phyloP scores from a whole-genome alignment of 1,139 yeast species.

The Yamadazyma triangularis region DNA sequence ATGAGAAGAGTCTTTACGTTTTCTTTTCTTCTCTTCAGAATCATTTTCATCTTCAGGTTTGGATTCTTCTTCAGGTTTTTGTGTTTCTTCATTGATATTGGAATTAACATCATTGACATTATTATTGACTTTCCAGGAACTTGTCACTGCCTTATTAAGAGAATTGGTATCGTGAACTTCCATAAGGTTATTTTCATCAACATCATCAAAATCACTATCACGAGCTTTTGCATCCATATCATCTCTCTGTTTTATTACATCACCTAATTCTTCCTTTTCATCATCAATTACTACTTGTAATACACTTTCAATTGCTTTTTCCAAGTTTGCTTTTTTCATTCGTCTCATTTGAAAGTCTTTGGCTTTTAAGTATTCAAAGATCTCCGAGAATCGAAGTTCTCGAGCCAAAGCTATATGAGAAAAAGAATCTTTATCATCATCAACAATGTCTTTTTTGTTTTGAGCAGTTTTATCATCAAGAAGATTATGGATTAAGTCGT shows the following conservation, averaged over 20 bases:
- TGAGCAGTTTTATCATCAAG: constrained; percentile 49
- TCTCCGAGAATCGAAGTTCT: constrained; percentile 49
- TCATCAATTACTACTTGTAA: constrained; percentile 44
- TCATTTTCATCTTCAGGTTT: constrained; percentile 8
- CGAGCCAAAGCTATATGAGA: constrained; percentile 54
- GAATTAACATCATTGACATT: constrained; percentile 8
- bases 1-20: constrained; percentile 24
- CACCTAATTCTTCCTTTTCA: constrained; percentile 36
- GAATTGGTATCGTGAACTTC: constrained; percentile 55
- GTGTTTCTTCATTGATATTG: constrained; percentile 2
- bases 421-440: constrained; percentile 29
- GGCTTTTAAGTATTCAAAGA: constrained; percentile 49
- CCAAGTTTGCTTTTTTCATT: constrained; percentile 53
- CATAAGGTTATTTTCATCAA: constrained; percentile 52
- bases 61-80: constrained; percentile 8
- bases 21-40: constrained; percentile 19
- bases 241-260: constrained; percentile 26
- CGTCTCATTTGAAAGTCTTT: constrained; percentile 66
- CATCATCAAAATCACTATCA: constrained; percentile 30
- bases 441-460: constrained; percentile 25
- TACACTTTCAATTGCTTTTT: constrained; percentile 55
- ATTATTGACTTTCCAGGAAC: constrained; percentile 50
- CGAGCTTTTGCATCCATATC: constrained; percentile 20
- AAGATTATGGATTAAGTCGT: constrained; percentile 44
- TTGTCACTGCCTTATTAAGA: constrained; percentile 72